Evolutionary conservation across 2,329 filamentous ascomycete species (phyloP).

Genomic region (Plectosphaerella cucumerina): DNA sequence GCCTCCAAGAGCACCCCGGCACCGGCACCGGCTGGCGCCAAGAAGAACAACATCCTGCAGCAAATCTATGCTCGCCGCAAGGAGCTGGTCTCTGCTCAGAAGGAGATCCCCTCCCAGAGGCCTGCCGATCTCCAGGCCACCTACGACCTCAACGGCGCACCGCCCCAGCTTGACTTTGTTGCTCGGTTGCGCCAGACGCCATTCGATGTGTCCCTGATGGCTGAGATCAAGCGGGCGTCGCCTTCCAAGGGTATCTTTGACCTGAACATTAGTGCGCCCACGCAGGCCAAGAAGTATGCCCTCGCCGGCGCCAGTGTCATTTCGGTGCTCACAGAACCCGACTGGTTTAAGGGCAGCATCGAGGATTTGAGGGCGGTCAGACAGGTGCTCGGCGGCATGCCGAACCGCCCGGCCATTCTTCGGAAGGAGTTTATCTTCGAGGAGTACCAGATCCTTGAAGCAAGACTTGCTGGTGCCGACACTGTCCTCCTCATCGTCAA

Average conservation of each 20-base stretch:
- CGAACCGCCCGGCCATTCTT: conserved; percentile 84
- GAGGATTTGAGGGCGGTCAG: conserved; percentile 87
- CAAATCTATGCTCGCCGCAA: conserved; percentile 83
- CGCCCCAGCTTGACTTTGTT: conserved; percentile 77
- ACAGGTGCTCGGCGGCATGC: conserved; percentile 84
- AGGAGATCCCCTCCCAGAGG: conserved; percentile 78
- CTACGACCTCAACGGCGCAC: conserved; percentile 79
- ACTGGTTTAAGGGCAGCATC: conserved; percentile 99
- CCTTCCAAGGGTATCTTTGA: conserved; percentile 96
- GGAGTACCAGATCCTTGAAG: conserved; percentile 96
- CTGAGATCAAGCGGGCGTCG: conserved; percentile 94
- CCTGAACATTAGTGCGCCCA: conserved; percentile 78
- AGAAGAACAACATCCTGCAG: conserved; percentile 82
- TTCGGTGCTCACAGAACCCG: conserved; percentile 95
- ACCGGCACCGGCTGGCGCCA: conserved; percentile 29
- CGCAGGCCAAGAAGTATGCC: conserved; percentile 88
- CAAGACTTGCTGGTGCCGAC: conserved; percentile 86
- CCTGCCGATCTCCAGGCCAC: conserved; percentile 79
- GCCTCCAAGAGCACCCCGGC: conserved; percentile 19
- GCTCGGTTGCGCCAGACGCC: conserved; percentile 75
- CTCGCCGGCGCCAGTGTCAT: conserved; percentile 94
- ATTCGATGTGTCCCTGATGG: conserved; percentile 89
- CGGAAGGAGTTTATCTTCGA: conserved; percentile 98
- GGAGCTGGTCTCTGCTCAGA: conserved; percentile 73
- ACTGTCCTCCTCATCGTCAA: conserved; percentile 96